Evolutionary conservation across 768 basidiomycete genomes (phyloP).

Genomic region (Coprinellus micaceus): DNA sequence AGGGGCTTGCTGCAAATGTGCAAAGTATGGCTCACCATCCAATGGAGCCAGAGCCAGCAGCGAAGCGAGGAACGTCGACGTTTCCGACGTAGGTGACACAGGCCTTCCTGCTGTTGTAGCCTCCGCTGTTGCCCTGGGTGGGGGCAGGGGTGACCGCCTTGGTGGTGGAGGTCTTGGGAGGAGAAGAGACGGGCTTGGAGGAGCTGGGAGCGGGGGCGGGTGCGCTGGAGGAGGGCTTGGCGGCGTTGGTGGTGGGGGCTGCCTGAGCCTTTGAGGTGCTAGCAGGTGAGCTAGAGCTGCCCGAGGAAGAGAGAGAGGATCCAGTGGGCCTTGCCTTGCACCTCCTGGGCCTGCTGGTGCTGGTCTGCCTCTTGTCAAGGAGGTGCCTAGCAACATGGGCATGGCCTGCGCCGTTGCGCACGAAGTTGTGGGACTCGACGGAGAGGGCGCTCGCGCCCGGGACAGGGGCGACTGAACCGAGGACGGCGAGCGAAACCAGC

Average conservation of each 20-base stretch:
- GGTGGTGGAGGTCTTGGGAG: constrained; percentile 14
- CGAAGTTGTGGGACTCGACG: constrained; percentile 36
- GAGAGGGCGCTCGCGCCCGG: constrained; percentile 52
- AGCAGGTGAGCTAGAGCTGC: constrained; percentile 1
- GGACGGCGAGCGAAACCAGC: constrained; percentile 52
- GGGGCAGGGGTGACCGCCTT: background rate
- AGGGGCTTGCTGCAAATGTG: too few relatives aligned
- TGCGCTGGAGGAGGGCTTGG: constrained; percentile 17
- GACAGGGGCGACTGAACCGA: constrained; percentile 47
- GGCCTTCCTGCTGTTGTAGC: constrained; percentile 40
- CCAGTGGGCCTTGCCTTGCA: constrained; percentile 54
- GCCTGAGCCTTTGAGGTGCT: background rate
- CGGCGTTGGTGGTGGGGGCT: background rate
- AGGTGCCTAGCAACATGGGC: constrained; percentile 27
- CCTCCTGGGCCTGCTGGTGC: constrained; percentile 35
- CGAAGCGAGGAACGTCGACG: constrained; percentile 47
- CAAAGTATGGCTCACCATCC: constrained; percentile 43
- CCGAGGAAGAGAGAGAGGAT: constrained; percentile 14
- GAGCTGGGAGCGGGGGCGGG: background rate
- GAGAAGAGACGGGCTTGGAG: constrained; percentile 1
- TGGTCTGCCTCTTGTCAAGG: constrained; percentile 51
- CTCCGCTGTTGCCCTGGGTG: constrained; percentile 7
- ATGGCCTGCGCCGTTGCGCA: constrained; percentile 33
- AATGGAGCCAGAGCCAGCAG: constrained; percentile 34
- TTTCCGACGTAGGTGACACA: constrained; percentile 60